These are phyloP conservation scores for Blastobotrys ciferrii DNA, from an alignment of 1,139 yeast genomes.

Conservation along the genomic window DNA sequence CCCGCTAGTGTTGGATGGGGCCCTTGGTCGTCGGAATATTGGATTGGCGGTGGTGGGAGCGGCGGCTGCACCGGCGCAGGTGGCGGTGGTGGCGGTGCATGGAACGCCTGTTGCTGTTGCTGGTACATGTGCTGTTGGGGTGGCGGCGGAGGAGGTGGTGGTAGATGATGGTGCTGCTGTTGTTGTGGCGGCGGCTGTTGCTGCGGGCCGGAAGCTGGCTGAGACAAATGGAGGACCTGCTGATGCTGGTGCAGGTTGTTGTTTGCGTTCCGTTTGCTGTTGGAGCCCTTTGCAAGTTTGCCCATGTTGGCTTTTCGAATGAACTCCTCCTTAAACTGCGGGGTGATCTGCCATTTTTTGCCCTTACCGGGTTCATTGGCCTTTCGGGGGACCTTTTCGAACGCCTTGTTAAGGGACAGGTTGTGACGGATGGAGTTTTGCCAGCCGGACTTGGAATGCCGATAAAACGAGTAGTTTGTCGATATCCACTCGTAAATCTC, in stretches of 20 bases:
- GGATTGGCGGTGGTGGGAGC: constrained; percentile 12
- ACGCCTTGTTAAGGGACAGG: constrained; percentile 76
- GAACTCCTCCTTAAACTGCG: constrained; percentile 79
- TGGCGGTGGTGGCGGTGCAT: constrained; percentile 8
- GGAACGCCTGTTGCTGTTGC: constrained; percentile 16
- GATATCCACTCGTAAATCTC: constrained; percentile 93
- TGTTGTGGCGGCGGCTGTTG: constrained; percentile 18
- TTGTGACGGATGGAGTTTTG: constrained; percentile 85
- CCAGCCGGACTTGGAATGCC: constrained; percentile 94
- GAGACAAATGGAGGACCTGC: constrained; percentile 11
- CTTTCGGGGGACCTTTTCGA: constrained; percentile 91
- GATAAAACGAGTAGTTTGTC: constrained; percentile 82
- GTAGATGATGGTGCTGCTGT: constrained; percentile 8
- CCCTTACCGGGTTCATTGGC: constrained; percentile 98
- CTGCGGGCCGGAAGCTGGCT: constrained; percentile 16
- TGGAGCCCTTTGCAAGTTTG: constrained; percentile 42
- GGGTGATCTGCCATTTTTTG: constrained; percentile 97
- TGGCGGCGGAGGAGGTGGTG: too few relatives aligned
- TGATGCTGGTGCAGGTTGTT: constrained; percentile 13
- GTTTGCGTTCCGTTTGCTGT: constrained; percentile 14
- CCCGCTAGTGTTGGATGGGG: constrained; percentile 39
- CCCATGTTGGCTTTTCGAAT: constrained; percentile 72
- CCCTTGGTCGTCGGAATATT: constrained; percentile 20
- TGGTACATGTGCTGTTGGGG: constrained; percentile 21
- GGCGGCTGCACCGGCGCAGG: constrained; percentile 13